Conservation (phyloP, 129 eudicot species). For the Arctium minus region DNA sequence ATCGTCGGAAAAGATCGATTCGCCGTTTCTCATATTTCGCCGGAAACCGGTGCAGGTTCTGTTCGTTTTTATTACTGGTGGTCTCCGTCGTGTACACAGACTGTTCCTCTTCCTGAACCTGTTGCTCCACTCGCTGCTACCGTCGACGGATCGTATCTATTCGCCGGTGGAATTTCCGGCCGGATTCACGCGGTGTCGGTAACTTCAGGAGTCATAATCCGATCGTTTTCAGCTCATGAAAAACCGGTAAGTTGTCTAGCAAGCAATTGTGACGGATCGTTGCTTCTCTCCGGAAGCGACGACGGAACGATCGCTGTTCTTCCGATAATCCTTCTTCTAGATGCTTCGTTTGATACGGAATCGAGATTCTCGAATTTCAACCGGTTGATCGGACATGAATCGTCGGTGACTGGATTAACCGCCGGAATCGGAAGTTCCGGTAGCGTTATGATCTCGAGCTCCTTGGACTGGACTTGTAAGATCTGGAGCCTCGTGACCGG, state of each 20-base stretch:
- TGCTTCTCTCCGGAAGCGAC: slow-evolving; percentile 37
- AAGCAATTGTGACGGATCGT: slow-evolving; percentile 28
- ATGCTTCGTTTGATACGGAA: neutral
- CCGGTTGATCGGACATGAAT: slow-evolving; percentile 31
- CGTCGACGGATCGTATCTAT: slow-evolving; percentile 29
- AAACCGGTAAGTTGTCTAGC: slow-evolving; percentile 32
- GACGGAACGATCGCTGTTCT: slow-evolving; percentile 32
- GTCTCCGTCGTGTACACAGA: slow-evolving; percentile 14
- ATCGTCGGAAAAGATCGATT: slow-evolving; percentile 18
- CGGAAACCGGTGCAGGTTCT: slow-evolving; percentile 29
- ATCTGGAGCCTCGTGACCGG: slow-evolving; percentile 29
- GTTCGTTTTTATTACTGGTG: slow-evolving; percentile 40
- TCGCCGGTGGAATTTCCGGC: slow-evolving; percentile 46
- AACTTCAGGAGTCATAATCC: slow-evolving; percentile 31
- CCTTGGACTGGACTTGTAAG: slow-evolving; percentile 44
- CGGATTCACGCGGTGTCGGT: slow-evolving; percentile 22
- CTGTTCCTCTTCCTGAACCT: slow-evolving; percentile 37
- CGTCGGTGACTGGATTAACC: slow-evolving; percentile 26
- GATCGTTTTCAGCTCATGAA: slow-evolving; percentile 33
- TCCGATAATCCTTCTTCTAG: slow-evolving; percentile 25
- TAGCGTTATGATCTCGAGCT: slow-evolving; percentile 33
- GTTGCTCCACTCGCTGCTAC: slow-evolving; percentile 42
- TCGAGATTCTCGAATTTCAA: neutral
- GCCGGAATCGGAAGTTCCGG: slow-evolving; percentile 21
- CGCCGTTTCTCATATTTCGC: slow-evolving; percentile 40